A percentile compares a stretch with the other conserved stretches of the same genome.
Conservation (phyloP, 306 rosid species). For the Prunus fruticosa region DNA sequence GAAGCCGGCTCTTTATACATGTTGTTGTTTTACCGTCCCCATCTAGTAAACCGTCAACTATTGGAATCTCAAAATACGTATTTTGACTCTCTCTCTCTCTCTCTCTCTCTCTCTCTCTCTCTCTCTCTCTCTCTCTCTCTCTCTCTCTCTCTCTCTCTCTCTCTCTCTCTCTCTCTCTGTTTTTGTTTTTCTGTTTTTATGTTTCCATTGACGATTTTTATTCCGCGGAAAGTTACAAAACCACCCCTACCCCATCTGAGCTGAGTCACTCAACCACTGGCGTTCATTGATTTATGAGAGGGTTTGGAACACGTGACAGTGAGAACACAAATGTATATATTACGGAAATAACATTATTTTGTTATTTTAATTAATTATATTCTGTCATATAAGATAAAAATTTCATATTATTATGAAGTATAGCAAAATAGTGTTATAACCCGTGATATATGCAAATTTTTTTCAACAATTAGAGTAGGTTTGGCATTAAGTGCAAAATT, state of each 20-base stretch:
- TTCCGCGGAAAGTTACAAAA: background rate
- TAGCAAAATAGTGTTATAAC: too few species aligned
- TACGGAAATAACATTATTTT: too few species aligned
- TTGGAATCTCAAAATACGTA: conserved; percentile 15
- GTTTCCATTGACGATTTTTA: background rate
- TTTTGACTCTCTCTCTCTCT: too few species aligned
- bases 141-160: background rate
- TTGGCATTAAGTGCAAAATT: background rate
- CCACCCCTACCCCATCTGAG: background rate
- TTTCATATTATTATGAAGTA: rapidly evolving
- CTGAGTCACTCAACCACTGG: background rate
- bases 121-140: background rate
- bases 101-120: too few species aligned
- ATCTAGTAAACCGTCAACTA: conserved; percentile 2
- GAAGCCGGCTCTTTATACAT: background rate
- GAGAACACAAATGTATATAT: background rate
- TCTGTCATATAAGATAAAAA: too few species aligned
- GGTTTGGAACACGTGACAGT: background rate
- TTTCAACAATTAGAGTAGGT: background rate
- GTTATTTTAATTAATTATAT: too few species aligned
- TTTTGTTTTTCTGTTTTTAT: background rate
- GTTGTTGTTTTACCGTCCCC: background rate
- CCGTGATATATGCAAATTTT: rapidly evolving
- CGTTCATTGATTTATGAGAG: background rate
- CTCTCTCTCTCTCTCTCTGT: too few species aligned